phyloP scores from a whole-genome alignment of 257 asterid species.

The Hygrophila difformis region DNA sequence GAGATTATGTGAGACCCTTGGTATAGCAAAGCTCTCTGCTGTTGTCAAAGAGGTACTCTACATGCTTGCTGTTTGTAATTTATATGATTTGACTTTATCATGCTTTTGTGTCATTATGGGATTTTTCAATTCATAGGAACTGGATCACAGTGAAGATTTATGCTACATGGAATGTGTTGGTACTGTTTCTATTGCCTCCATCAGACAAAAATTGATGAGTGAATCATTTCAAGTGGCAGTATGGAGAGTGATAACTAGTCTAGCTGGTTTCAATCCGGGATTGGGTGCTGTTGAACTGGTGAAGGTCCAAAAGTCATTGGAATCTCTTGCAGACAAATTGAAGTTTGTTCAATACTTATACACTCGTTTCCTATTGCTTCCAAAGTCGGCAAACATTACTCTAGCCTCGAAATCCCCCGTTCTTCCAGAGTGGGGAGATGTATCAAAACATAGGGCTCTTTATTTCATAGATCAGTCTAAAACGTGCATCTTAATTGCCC shows the following conservation, averaged over 20 bases:
- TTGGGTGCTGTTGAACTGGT: slow-evolving; percentile 37
- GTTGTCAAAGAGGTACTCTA: slow-evolving; percentile 78
- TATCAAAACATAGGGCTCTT: slow-evolving; percentile 50
- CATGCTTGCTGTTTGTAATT: slow-evolving; percentile 7
- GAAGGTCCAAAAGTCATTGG: slow-evolving; percentile 39
- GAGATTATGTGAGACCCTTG: slow-evolving; percentile 51
- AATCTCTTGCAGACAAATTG: slow-evolving; percentile 53
- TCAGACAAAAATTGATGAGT: slow-evolving; percentile 49
- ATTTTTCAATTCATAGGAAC: slow-evolving; percentile 42
- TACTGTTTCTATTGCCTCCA: slow-evolving; percentile 43
- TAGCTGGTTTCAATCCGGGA: slow-evolving; percentile 37
- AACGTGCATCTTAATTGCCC: slow-evolving; percentile 56
- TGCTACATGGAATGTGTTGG: slow-evolving; percentile 52
- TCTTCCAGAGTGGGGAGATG: slow-evolving; percentile 77
- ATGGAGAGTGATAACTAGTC: slow-evolving; percentile 43
- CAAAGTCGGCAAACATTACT: slow-evolving; percentile 60
- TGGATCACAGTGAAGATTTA: slow-evolving; percentile 43
- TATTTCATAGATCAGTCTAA: slow-evolving; percentile 57
- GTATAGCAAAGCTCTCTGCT: slow-evolving; percentile 78
- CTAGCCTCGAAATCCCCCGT: slow-evolving; percentile 36
- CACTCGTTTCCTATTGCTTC: slow-evolving; percentile 69
- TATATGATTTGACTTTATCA: background rate
- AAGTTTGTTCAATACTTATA: slow-evolving; percentile 57
- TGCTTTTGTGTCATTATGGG: slow-evolving; percentile 2
- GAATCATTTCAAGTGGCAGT: slow-evolving; percentile 77